Conservation (phyloP, 2,329 filamentous ascomycete genomes). For the Penicillium sp. region DNA sequence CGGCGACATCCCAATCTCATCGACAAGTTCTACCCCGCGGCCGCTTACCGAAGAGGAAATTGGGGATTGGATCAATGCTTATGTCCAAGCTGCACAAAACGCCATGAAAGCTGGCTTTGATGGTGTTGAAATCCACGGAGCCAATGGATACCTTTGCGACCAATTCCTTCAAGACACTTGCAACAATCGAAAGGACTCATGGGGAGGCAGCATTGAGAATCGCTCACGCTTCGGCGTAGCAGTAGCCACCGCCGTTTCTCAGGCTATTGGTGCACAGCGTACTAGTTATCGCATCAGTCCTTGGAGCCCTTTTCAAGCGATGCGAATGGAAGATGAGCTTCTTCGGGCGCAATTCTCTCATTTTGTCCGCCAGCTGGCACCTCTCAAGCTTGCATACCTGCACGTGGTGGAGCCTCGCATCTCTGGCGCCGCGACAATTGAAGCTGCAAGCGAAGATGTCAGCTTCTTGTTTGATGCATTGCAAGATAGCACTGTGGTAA, state of each 20-base stretch:
- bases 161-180: constrained; percentile 56
- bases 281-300: constrained; percentile 55
- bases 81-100: constrained; percentile 54
- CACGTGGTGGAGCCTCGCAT: constrained; percentile 67
- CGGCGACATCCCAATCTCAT: no score
- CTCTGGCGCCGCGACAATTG: constrained; percentile 34
- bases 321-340: constrained; percentile 62
- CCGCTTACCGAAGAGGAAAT: constrained; percentile 50
- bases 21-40: no score
- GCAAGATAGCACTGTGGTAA: no score
- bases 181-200: constrained; percentile 57
- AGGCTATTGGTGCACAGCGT: constrained; percentile 50
- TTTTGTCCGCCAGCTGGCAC: constrained; percentile 58
- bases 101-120: constrained; percentile 61
- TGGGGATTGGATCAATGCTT: constrained; percentile 47
- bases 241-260: constrained; percentile 41
- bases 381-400: constrained; percentile 64
- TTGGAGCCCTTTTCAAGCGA: constrained; percentile 47
- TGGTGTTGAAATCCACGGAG: constrained; percentile 57
- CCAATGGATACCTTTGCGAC: constrained; percentile 59
- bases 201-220: constrained; percentile 58
- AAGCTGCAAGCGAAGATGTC: constrained; percentile 47
- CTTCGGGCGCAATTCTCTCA: constrained; percentile 69
- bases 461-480: constrained; percentile 26
- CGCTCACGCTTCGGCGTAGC: constrained; percentile 61